Percentiles rank a stretch among this genome's conserved stretches.
These are phyloP conservation scores for Starmerella gropengiesseri DNA, from an alignment of 805 yeast genomes.

Conservation along the genomic window DNA sequence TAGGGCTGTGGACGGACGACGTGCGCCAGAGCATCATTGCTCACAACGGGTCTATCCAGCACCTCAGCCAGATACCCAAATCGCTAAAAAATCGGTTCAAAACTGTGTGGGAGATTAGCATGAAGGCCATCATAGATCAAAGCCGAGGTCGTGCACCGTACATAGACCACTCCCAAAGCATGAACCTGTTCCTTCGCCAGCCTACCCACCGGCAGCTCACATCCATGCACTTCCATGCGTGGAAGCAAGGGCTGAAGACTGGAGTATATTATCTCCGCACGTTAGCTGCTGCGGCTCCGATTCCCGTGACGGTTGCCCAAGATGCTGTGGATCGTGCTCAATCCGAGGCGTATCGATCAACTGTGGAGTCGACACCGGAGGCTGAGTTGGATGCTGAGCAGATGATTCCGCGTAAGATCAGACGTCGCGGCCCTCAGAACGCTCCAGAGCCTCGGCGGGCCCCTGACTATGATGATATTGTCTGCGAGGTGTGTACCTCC, in stretches of 20 bases:
- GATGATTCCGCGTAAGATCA: not conserved
- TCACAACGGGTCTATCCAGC: slow-evolving; percentile 75
- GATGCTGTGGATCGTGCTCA: slow-evolving; percentile 11
- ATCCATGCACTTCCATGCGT: slow-evolving; percentile 94
- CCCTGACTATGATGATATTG: not conserved
- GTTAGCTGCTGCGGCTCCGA: slow-evolving; percentile 91
- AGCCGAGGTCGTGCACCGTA: slow-evolving; percentile 64
- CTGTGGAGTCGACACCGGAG: not conserved
- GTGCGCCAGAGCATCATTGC: slow-evolving; percentile 63
- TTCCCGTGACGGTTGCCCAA: slow-evolving; percentile 67
- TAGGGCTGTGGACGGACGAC: slow-evolving; percentile 67
- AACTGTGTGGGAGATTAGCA: slow-evolving; percentile 92
- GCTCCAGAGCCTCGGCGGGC: too few species aligned
- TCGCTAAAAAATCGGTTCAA: slow-evolving; percentile 60
- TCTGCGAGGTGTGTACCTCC: slow-evolving; percentile 3
- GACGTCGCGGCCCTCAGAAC: not conserved
- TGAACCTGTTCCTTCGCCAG: slow-evolving; percentile 72
- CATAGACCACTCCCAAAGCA: slow-evolving; percentile 80
- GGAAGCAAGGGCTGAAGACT: slow-evolving; percentile 94
- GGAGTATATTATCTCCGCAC: slow-evolving; percentile 96
- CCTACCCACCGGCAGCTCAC: slow-evolving; percentile 92
- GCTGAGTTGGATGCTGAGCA: not conserved
- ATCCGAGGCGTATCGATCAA: not conserved
- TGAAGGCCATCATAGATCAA: slow-evolving; percentile 67
- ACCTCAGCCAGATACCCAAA: slow-evolving; percentile 55